Conservation (phyloP, 352 stramenopile genomes). For the Globisporangium rhizosaccharum region DNA sequence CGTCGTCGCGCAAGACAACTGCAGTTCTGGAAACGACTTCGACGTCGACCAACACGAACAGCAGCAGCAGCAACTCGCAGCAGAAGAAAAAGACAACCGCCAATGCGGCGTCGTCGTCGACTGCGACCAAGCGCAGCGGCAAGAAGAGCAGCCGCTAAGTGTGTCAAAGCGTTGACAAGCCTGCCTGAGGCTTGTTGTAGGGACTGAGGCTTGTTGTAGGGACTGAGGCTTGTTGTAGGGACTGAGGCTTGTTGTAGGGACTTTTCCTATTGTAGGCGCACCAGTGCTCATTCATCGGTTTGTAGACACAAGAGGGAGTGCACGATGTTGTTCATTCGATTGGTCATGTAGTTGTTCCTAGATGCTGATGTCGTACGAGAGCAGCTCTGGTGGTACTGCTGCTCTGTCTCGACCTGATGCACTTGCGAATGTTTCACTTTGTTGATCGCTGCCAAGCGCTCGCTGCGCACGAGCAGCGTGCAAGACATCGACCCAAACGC, state of each 20-base stretch:
- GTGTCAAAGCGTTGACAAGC: neutral
- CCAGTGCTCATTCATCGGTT: too few species aligned
- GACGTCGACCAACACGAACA: conserved; percentile 10
- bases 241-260: too few species aligned
- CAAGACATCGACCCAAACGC: neutral
- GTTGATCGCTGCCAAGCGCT: neutral
- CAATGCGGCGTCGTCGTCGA: neutral
- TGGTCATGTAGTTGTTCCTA: neutral
- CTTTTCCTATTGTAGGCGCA: too few species aligned
- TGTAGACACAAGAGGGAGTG: too few species aligned
- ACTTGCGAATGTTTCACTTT: too few species aligned
- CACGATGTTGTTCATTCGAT: too few species aligned
- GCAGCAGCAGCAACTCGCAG: neutral
- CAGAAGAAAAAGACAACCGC: conserved; percentile 6
- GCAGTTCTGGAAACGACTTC: conserved; percentile 2
- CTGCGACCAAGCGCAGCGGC: neutral
- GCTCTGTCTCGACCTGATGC: too few species aligned
- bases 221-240: too few species aligned
- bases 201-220: too few species aligned
- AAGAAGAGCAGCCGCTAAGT: conserved; percentile 12
- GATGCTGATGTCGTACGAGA: conserved; percentile 3
- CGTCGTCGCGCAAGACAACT: conserved; percentile 17
- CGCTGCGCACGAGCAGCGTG: neutral
- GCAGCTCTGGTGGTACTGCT: neutral
- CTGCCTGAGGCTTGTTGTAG: too few species aligned